phyloP scores from a whole-genome alignment of 2,329 filamentous ascomycete genomes.

The Sphaerulina musiva region DNA sequence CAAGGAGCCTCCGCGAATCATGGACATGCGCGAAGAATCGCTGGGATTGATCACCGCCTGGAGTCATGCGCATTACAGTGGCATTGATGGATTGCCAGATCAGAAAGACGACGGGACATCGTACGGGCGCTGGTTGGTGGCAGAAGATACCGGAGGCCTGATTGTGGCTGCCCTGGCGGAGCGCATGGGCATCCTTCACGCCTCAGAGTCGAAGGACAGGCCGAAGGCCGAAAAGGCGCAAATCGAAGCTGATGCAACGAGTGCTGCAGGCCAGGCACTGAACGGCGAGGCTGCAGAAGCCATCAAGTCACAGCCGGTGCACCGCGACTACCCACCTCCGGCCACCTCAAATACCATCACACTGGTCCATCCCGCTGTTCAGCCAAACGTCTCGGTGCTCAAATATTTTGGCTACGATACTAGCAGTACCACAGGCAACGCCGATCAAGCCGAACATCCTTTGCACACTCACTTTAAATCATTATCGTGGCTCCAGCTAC shows the following conservation, averaged over 20 bases:
- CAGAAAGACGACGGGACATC: conserved; percentile 25
- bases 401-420: conserved; percentile 86
- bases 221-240: conserved; percentile 5
- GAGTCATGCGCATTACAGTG: conserved; percentile 79
- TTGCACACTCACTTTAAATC: conserved; percentile 74
- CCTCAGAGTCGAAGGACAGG: conserved; percentile 28
- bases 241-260: background rate
- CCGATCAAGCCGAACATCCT: conserved; percentile 53
- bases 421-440: conserved; percentile 50
- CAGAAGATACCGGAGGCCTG: conserved; percentile 81
- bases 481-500: conserved; percentile 85
- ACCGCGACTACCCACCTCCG: conserved; percentile 53
- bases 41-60: conserved; percentile 77
- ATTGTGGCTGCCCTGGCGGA: conserved; percentile 80
- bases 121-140: conserved; percentile 66
- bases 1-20: conserved; percentile 69
- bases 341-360: conserved; percentile 70
- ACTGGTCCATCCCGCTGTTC: conserved; percentile 70
- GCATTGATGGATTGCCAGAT: conserved; percentile 26
- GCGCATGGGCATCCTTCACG: conserved; percentile 69
- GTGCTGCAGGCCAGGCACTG: conserved; percentile 1
- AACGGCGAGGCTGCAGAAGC: background rate
- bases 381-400: conserved; percentile 80
- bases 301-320: conserved; percentile 29
- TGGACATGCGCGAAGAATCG: conserved; percentile 82